Evolutionary conservation across 192 early-diverging fungal genomes (phyloP), one percentile per base, ranked within the genome.

Genomic region (Coemansia asiatica): DNA sequence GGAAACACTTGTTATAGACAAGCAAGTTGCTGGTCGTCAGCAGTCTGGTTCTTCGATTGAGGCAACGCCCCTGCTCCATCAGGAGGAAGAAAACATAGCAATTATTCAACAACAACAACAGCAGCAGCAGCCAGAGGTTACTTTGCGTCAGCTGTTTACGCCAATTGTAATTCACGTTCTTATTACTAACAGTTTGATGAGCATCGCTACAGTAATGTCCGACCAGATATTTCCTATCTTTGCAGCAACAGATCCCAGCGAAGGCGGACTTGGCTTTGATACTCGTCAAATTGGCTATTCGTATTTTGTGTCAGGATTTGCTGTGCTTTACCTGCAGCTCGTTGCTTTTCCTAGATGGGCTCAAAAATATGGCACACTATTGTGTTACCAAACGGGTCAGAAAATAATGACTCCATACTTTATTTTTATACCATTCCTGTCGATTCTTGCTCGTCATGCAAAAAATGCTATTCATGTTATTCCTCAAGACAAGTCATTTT

Each of bases 201-300:
- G 63, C 31, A 29, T 75, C 22, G 31, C 63, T 1, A 23, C 71
- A 10, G 36, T 64, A 6, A 74, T 76, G 59, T 44, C 58, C 7
- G 66, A 71, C 44, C 72, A 79, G 56, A 49, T 61, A 2, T 76
- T 76, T 40, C 82, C 82, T 8, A 68, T 84, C 0, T 84, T 75
- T 62, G 69, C 82, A 0, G 81, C 81, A 13, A 75, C 75, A 0
- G 51, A 66, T 1, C 60, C 66, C 3, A 46, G 35, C 8, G 67
- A 74, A 6, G 87, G 87, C 48, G 87, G 87, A 1, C 66, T 88
- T 1, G 87, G 83, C 1, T 82, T 86, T 60, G 66, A 66, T 33
- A 58, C 84, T 6, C 71, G 75, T 21, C 64, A 63, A 23, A 87
- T 88, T 55, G 87, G 87, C 4, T 62, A 80, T 12, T 76, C 83